These are phyloP conservation scores for Colletotrichum spaethianum DNA, from an alignment of 2,329 filamentous ascomycete species.

Conservation along the genomic window DNA sequence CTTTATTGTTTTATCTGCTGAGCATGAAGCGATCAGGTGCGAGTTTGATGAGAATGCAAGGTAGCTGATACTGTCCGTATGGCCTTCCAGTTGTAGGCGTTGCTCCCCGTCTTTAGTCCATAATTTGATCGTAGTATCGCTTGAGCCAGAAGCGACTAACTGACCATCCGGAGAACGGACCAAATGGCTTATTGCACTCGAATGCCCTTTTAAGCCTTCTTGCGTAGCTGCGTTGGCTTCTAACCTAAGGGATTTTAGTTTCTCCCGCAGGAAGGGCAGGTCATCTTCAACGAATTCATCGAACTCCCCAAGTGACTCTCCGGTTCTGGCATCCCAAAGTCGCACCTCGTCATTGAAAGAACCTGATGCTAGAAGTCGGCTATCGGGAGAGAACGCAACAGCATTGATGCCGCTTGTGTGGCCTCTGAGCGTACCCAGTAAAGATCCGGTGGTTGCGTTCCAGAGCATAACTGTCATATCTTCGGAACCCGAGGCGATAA, in stretches of 20 bases:
- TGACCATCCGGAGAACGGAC: no score
- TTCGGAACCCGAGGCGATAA: not conserved
- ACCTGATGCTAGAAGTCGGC: slow-evolving; percentile 4
- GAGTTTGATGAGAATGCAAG: no score
- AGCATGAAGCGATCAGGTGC: not conserved
- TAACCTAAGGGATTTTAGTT: not conserved
- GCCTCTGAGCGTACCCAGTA: slow-evolving; percentile 36
- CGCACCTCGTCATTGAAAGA: not conserved
- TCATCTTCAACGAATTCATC: not conserved
- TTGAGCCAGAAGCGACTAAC: no score
- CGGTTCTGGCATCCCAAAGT: not conserved
- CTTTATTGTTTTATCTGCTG: not conserved
- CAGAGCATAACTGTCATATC: not conserved
- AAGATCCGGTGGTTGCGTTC: slow-evolving; percentile 39
- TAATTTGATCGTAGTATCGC: no score
- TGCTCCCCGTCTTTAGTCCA: no score
- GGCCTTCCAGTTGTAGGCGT: no score
- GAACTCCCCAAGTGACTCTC: not conserved
- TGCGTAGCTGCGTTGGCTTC: no score
- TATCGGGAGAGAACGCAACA: slow-evolving; percentile 31
- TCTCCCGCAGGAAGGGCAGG: not conserved
- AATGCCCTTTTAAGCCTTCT: not conserved
- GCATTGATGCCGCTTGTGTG: slow-evolving; percentile 2
- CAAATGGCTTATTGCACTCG: not conserved
- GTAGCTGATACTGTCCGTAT: no score